Conservation (phyloP, 805 yeast species). For the Metschnikowia proteae region DNA sequence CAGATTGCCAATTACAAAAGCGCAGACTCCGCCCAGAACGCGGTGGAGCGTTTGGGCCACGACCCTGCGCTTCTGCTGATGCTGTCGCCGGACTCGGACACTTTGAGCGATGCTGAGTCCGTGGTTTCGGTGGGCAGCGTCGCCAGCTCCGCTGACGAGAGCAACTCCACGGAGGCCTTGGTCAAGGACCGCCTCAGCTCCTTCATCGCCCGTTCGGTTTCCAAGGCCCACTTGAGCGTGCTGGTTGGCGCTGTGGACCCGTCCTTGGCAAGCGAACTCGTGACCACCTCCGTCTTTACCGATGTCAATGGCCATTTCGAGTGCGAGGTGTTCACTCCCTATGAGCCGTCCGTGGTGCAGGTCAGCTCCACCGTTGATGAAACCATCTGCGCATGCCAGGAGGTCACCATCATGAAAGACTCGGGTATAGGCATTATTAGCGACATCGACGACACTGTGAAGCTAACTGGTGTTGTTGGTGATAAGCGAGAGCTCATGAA, state of each 20-base stretch:
- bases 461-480: slow-evolving; percentile 84
- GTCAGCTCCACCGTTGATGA: slow-evolving; percentile 48
- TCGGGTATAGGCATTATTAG: slow-evolving; percentile 71
- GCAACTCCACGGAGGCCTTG: slow-evolving; percentile 36
- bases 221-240: slow-evolving; percentile 51
- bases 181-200: slow-evolving; percentile 64
- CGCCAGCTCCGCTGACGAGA: slow-evolving; percentile 8
- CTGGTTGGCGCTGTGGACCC: slow-evolving; percentile 51
- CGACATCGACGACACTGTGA: slow-evolving; percentile 93
- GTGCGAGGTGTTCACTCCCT: slow-evolving; percentile 48
- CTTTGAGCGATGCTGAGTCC: slow-evolving; percentile 12
- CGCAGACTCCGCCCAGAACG: slow-evolving; percentile 18
- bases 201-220: slow-evolving; percentile 64
- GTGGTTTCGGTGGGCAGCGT: slow-evolving; percentile 9
- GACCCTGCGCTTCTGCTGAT: slow-evolving; percentile 10
- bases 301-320: slow-evolving; percentile 69
- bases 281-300: slow-evolving; percentile 39
- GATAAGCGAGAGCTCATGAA: slow-evolving; percentile 80
- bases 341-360: slow-evolving; percentile 58
- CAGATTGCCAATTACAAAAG: slow-evolving; percentile 51
- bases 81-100: slow-evolving; percentile 4
- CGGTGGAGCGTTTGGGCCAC: slow-evolving; percentile 15
- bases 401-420: slow-evolving; percentile 38
- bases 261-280: slow-evolving; percentile 24
- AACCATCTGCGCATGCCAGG: slow-evolving; percentile 44